A percentile compares a stretch with the other conserved stretches of the same genome.
Evolutionary conservation across 257 asterid species (phyloP).

Genomic region (Capsicum rhomboideum): DNA sequence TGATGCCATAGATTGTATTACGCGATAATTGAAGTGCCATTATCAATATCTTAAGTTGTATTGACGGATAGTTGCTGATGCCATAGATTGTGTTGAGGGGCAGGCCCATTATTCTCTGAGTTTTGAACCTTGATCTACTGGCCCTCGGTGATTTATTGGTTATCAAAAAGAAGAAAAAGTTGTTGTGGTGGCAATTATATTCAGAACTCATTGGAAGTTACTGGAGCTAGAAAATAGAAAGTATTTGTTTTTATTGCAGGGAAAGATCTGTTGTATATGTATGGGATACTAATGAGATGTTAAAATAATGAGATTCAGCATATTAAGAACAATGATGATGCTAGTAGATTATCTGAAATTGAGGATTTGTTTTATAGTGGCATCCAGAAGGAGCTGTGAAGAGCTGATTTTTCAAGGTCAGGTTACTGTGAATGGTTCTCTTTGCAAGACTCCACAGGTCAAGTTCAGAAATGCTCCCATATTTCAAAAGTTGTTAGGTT

Average conservation of each 20-base stretch:
- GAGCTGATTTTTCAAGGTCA: conserved; percentile 87
- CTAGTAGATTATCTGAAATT: not conserved
- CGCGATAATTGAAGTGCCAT: not conserved
- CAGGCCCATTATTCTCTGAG: not conserved
- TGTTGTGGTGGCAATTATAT: not conserved
- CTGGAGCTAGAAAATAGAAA: not conserved
- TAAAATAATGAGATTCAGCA: not conserved
- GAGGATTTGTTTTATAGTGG: conserved; percentile 46
- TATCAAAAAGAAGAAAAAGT: not conserved
- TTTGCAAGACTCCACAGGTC: conserved; percentile 93
- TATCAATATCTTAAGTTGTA: not conserved
- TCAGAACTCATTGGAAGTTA: not conserved
- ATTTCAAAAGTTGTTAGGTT: not conserved
- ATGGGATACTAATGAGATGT: not conserved
- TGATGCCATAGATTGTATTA: not conserved
- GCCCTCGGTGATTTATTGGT: not conserved
- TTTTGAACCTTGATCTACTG: not conserved
- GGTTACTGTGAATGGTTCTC: conserved; percentile 92
- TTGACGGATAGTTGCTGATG: not conserved
- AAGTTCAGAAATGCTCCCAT: not conserved
- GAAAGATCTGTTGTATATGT: not conserved
- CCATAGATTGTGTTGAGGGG: not conserved
- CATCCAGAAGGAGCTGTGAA: conserved; percentile 94
- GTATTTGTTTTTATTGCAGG: not conserved
- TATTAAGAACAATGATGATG: not conserved